phyloP scores from a whole-genome alignment of 441 rosid genomes.

The Croton setiger region DNA sequence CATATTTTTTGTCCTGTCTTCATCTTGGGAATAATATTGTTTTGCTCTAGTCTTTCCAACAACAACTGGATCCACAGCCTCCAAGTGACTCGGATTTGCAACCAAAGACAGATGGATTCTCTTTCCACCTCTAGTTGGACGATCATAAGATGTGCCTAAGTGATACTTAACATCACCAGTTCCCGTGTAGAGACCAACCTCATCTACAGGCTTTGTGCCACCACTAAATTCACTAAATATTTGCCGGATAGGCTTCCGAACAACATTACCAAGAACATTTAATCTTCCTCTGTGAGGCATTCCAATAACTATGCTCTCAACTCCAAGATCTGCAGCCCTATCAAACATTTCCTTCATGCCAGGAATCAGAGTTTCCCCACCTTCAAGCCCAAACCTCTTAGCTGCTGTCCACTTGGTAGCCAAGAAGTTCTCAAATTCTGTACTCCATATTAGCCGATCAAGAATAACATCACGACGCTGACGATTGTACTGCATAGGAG shows the following conservation, averaged over 20 bases:
- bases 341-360: constrained; percentile 99
- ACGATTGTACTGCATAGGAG: constrained; percentile 71
- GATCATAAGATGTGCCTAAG: constrained; percentile 92
- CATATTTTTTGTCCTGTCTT: constrained; percentile 80
- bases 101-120: constrained; percentile 92
- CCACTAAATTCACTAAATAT: constrained; percentile 94
- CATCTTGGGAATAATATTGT: constrained; percentile 83
- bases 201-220: constrained; percentile 85
- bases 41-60: constrained; percentile 97
- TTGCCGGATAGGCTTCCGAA: constrained; percentile 87
- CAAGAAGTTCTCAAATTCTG: constrained; percentile 93
- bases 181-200: constrained; percentile 90
- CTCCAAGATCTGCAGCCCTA: constrained; percentile 90
- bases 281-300: constrained; percentile 98
- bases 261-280: constrained; percentile 94
- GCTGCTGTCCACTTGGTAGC: constrained; percentile 97
- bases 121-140: constrained; percentile 96
- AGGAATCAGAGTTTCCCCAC: constrained; percentile 93
- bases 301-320: constrained; percentile 94
- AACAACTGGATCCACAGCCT: constrained; percentile 96
- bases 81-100: constrained; percentile 98
- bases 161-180: constrained; percentile 99
- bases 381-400: constrained; percentile 98
- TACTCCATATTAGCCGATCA: constrained; percentile 90
- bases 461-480: constrained; percentile 91